Evolutionary conservation across 331 rosid species (phyloP), one percentile per base, ranked within the genome.

Genomic region (Quercus tomentella): DNA sequence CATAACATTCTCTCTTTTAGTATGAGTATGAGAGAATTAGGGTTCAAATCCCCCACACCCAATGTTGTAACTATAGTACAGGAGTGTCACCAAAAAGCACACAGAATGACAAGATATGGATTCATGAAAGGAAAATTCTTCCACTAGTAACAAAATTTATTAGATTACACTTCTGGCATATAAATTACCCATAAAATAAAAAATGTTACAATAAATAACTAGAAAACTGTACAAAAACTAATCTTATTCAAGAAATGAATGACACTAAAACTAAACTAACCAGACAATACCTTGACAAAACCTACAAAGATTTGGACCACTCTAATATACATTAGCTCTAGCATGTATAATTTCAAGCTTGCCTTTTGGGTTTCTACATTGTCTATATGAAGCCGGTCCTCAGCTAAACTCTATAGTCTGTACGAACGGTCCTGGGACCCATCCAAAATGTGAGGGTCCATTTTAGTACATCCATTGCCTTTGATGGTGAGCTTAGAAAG

Each of bases 371-470:
- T 67, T 28, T 25, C 56, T 20, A 52, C 22, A 55, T 73, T 49
- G 77, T 49, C 77, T n/a, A 56, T 74, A 76, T 81, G 67, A 60
- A 70, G 70, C 79, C 31, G 71, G 37, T 73, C 77, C 52, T 72
- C 82, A 31, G 75, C 83, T 70, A 76, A 31, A 83, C 91, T 84
- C 89, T 66, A 77, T 65, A 73, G 78, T 74, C 83, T 86, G 90
- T 91, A 89, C 92, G 88, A 31, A n/a, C 33, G 3, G 56, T 86
- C 79, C 86, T 54, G 82, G 56, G 84, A 88, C 89, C 92, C 85
- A 26, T 76, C 60, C 73, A 43, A 60, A 86, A 86, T 76, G 82
- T 17, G 45, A 9, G 72, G 88, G 80, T 80, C 84, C 76, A 8
- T 73, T 57, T 63, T 35, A 33, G 56, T 72, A 51, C 83, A 33